phyloP scores from a whole-genome alignment of 805 yeast species.

The Sugiyamaella chiloensis region DNA sequence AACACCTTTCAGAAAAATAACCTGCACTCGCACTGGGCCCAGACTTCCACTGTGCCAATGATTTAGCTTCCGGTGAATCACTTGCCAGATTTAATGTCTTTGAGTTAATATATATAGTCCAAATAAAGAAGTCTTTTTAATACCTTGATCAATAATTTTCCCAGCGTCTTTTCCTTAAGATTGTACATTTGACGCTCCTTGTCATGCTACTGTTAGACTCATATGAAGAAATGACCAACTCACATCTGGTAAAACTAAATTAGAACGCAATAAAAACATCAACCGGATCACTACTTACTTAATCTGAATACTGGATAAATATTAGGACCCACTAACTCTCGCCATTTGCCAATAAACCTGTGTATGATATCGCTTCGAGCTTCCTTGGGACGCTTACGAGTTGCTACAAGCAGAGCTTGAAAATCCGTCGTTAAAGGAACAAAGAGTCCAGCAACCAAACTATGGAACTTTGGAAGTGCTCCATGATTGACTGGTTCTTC shows the following conservation, averaged over 20 bases:
- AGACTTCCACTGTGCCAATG: constrained; percentile 47
- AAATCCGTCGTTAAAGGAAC: constrained; percentile 38
- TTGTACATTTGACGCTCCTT: constrained; percentile 50
- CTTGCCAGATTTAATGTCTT: constrained; percentile 54
- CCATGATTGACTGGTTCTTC: constrained; percentile 38
- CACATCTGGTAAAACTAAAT: constrained; percentile 18
- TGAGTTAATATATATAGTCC: no score
- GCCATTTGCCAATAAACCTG: constrained; percentile 50
- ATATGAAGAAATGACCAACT: neutral
- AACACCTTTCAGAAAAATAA: constrained; percentile 47
- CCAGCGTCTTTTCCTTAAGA: constrained; percentile 61
- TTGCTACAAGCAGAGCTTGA: constrained; percentile 23
- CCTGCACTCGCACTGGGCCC: constrained; percentile 42
- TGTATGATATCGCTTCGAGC: constrained; percentile 33
- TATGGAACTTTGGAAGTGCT: constrained; percentile 41
- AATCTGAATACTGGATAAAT: constrained; percentile 66
- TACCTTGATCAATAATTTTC: constrained; percentile 41
- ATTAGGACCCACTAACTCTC: constrained; percentile 54
- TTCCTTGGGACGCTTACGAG: constrained; percentile 18
- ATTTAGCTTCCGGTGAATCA: constrained; percentile 57
- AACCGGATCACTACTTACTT: constrained; percentile 25
- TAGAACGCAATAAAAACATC: neutral
- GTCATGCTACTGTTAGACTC: constrained; percentile 44
- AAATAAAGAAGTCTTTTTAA: no score
- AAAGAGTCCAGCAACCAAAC: constrained; percentile 43